Conservation (phyloP, 768 basidiomycete genomes). For the Bullera alba region DNA sequence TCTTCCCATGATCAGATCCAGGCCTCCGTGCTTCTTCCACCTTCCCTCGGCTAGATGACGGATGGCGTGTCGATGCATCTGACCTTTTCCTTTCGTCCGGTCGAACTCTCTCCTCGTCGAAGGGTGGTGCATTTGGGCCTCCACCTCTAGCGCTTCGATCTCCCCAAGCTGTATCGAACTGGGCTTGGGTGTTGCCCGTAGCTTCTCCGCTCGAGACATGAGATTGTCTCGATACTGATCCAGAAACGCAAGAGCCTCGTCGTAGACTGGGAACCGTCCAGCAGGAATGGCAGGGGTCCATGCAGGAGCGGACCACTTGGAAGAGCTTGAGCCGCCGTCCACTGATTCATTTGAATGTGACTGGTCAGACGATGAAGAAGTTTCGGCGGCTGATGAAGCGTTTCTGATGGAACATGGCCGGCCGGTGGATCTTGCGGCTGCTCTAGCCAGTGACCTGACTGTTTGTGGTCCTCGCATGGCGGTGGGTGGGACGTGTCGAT, state of each 20-base stretch:
- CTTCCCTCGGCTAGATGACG: conserved; percentile 73
- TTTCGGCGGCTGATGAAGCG: conserved; percentile 4
- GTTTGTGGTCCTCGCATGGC: neutral
- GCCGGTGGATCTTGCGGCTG: neutral
- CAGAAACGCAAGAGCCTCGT: conserved; percentile 71
- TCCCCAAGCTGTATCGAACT: conserved; percentile 49
- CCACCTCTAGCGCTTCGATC: conserved; percentile 62
- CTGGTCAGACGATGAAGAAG: conserved; percentile 13
- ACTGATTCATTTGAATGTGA: too few species aligned
- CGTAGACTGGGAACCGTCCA: conserved; percentile 54
- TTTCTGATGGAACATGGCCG: neutral
- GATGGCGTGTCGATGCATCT: conserved; percentile 24
- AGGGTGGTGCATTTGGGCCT: conserved; percentile 78
- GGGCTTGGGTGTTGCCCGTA: conserved; percentile 39
- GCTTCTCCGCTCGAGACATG: conserved; percentile 49
- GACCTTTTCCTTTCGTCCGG: conserved; percentile 54
- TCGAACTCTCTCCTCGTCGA: conserved; percentile 68
- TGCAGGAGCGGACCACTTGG: conserved; percentile 11
- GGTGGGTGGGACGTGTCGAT: neutral
- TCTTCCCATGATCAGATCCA: conserved; percentile 93
- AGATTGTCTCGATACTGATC: conserved; percentile 56
- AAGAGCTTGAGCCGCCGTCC: conserved; percentile 4
- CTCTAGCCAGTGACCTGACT: neutral
- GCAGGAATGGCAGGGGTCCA: conserved; percentile 32
- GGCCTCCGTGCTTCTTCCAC: conserved; percentile 75